Percentiles rank a stretch among this genome's conserved stretches.
These are phyloP conservation scores for Xylaria sp. DNA, from an alignment of 2,329 filamentous ascomycete genomes.

Conservation along the genomic window DNA sequence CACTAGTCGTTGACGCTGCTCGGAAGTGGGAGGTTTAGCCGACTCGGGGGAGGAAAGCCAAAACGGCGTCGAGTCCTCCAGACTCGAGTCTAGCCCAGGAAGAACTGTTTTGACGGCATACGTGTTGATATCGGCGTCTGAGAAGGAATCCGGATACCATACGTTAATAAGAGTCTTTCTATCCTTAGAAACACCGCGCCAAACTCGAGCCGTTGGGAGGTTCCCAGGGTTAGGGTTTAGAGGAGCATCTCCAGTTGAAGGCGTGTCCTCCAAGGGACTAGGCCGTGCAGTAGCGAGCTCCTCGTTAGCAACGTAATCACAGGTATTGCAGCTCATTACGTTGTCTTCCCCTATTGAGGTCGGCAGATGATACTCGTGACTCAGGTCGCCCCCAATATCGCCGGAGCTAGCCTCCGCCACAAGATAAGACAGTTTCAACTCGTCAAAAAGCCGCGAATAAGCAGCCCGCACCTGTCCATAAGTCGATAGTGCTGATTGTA, in stretches of 20 bases:
- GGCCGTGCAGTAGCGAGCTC: constrained; percentile 66
- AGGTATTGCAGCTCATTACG: constrained; percentile 73
- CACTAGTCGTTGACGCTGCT: constrained; percentile 27
- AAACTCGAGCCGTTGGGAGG: constrained; percentile 41
- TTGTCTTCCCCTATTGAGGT: constrained; percentile 82
- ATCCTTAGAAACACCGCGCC: constrained; percentile 70
- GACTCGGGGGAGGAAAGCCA: constrained; percentile 50
- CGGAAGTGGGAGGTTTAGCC: constrained; percentile 19
- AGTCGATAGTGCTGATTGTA: constrained; percentile 72
- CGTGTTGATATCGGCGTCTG: constrained; percentile 47
- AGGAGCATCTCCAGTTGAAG: not conserved
- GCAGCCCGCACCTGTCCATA: constrained; percentile 74
- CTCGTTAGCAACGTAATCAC: constrained; percentile 81
- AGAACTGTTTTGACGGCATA: constrained; percentile 67
- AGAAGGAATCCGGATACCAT: constrained; percentile 57
- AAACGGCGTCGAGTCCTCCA: constrained; percentile 60
- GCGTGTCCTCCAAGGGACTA: not conserved
- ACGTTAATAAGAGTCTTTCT: constrained; percentile 69
- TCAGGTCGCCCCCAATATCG: constrained; percentile 91
- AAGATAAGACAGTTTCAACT: constrained; percentile 80
- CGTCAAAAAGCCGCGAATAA: constrained; percentile 78
- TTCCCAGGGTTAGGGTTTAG: not conserved
- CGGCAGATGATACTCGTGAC: constrained; percentile 91
- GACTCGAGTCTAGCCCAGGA: constrained; percentile 70
- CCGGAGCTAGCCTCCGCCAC: constrained; percentile 90